Conservation (phyloP, 768 basidiomycete species). For the Pleurotus ostreatus region DNA sequence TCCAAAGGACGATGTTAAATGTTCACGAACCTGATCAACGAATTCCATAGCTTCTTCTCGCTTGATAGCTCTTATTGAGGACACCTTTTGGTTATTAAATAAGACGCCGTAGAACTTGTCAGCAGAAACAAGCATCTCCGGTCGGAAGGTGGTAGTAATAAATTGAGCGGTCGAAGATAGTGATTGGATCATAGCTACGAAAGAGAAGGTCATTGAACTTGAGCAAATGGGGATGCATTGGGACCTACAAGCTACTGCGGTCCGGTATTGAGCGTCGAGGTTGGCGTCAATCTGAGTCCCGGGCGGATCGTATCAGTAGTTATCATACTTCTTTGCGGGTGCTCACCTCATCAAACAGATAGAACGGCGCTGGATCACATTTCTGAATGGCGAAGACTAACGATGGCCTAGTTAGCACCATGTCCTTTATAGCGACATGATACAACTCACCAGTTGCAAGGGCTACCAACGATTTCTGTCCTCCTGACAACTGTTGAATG, state of each 20-base stretch:
- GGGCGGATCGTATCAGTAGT: too few species aligned
- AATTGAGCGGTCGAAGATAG: slow-evolving; percentile 88
- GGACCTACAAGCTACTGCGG: slow-evolving; percentile 84
- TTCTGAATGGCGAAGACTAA: slow-evolving; percentile 98
- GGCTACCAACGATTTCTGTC: slow-evolving; percentile 96
- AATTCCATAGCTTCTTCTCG: slow-evolving; percentile 92
- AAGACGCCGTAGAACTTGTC: slow-evolving; percentile 98
- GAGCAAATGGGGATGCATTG: not conserved
- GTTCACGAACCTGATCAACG: slow-evolving; percentile 70
- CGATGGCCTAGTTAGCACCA: slow-evolving; percentile 1
- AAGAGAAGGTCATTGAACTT: not conserved
- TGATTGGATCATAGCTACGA: slow-evolving; percentile 87
- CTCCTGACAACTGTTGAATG: slow-evolving; percentile 95
- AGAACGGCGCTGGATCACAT: slow-evolving; percentile 98
- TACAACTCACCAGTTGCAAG: slow-evolving; percentile 72
- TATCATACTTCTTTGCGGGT: too few species aligned
- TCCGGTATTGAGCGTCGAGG: slow-evolving; percentile 95
- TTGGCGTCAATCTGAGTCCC: slow-evolving; percentile 85
- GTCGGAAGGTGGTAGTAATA: slow-evolving; percentile 97
- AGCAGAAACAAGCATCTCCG: slow-evolving; percentile 93
- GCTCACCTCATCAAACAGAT: slow-evolving; percentile 91
- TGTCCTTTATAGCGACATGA: not conserved
- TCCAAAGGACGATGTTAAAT: not conserved
- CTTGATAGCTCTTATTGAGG: slow-evolving; percentile 81
- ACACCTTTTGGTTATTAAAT: slow-evolving; percentile 95